Evolutionary conservation across 176 grass and related monocot genomes (phyloP).

Genomic region (Pontederia crassipes): DNA sequence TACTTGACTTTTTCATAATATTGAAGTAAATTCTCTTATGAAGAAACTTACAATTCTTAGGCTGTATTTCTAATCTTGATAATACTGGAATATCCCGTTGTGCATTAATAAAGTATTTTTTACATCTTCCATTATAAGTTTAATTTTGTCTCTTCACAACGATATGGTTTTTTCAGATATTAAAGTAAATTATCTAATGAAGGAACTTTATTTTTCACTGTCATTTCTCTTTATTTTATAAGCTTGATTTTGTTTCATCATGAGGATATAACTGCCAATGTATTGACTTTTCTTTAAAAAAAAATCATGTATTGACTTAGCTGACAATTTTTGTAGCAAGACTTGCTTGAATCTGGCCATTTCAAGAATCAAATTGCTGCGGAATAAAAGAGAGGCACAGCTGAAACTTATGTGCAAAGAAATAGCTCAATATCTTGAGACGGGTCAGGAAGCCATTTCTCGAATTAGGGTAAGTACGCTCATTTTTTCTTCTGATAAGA

Average conservation of each 20-base stretch:
- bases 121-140: no score
- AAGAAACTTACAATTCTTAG: no score
- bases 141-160: no score
- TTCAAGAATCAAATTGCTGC: constrained; percentile 93
- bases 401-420: constrained; percentile 91
- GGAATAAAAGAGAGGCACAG: constrained; percentile 87
- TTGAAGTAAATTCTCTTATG: no score
- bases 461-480: constrained; percentile 59
- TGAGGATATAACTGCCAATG: not conserved
- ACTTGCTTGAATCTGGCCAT: constrained; percentile 94
- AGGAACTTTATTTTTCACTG: no score
- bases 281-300: not conserved
- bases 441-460: constrained; percentile 76
- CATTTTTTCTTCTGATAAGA: no score
- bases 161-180: not conserved
- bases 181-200: no score
- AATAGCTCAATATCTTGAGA: constrained; percentile 85
- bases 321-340: constrained; percentile 42
- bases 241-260: not conserved
- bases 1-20: no score
- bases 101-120: no score
- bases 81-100: no score
- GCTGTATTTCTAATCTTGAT: no score
- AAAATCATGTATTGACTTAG: not conserved
- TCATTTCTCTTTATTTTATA: no score